Evolutionary conservation across 768 basidiomycete genomes (phyloP), one percentile per base, ranked within the genome.

Genomic region (Dioszegia crocea): DNA sequence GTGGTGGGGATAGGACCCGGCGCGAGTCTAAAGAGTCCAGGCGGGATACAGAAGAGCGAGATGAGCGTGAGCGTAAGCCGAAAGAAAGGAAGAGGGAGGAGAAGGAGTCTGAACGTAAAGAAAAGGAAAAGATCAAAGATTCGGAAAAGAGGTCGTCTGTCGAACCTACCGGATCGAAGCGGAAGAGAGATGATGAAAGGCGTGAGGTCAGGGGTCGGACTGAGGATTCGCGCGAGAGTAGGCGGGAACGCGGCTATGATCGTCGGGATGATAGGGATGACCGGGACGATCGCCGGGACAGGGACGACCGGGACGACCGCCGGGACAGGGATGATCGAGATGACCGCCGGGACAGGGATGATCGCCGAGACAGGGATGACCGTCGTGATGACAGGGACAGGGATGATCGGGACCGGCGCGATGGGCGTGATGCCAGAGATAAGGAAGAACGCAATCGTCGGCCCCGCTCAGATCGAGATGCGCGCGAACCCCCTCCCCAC

Each of bases 1-100:
- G 62, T n/a, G 17, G 36, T 12, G 50, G 61, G n/a, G 29, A 63
- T 0, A 50, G 46, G 9, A 59, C 26, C 27, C 11, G 38, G 19
- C 80, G 84, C 16, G 63, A 79, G 19, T 82, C 83, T 43, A 75
- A 77, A 49, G 81, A 82, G 29, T 75, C 80, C 1, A 46, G 61
- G 27, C 30, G 48, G 46, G 82, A 83, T 10, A 50, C 57, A 33
- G 55, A 61, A 29, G 33, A 45, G 11, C 27, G 40, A 11, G 54
- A 31, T 46, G 63, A 52, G 17, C 64, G 79, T 46, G 63, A 52
- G 17, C 64, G 79, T 27, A 76, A 80, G 38, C 26, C 52, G 2
- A 54, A 50, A 48, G 82, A 83, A 10, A 44, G 62, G 41, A 50
- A 61, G 31, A 41, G 30, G 29, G 33, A 19, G 21, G 51, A 41